phyloP scores from a whole-genome alignment of 441 rosid species.

The Aleurites moluccanus region DNA sequence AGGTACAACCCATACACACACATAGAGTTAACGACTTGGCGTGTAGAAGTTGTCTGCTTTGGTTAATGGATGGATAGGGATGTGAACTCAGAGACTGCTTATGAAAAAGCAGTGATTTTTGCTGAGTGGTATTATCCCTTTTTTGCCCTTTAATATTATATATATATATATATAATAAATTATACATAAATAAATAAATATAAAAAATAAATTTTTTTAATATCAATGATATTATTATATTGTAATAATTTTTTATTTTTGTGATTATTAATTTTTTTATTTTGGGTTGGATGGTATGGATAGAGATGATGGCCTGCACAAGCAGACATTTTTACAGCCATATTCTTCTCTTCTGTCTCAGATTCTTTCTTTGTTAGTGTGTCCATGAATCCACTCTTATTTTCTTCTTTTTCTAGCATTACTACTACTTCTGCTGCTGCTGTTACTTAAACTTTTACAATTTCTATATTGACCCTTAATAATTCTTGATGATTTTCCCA shows the following conservation, averaged over 20 bases:
- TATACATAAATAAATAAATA: background rate
- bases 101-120: constrained; percentile 23
- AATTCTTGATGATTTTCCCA: background rate
- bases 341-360: constrained; percentile 44
- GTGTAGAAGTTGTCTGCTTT: constrained; percentile 44
- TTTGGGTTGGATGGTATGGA: constrained; percentile 33
- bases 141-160: constrained; percentile 25
- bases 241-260: background rate
- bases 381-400: constrained; percentile 40
- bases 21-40: constrained; percentile 35
- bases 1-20: constrained; percentile 25
- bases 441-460: constrained; percentile 1
- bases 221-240: background rate
- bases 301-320: constrained; percentile 53
- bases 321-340: constrained; percentile 62
- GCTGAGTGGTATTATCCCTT: constrained; percentile 26
- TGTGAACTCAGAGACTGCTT: constrained; percentile 24
- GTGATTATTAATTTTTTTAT: background rate
- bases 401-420: constrained; percentile 22
- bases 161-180: background rate
- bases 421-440: constrained; percentile 8
- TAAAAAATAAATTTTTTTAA: background rate
- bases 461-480: background rate
- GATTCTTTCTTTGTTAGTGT: constrained; percentile 40
- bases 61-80: constrained; percentile 30